A percentile compares a stretch with the other conserved stretches of the same genome.
phyloP scores from a whole-genome alignment of 1,284 basidiomycete genomes.

The Anthracocystis walkeri region DNA sequence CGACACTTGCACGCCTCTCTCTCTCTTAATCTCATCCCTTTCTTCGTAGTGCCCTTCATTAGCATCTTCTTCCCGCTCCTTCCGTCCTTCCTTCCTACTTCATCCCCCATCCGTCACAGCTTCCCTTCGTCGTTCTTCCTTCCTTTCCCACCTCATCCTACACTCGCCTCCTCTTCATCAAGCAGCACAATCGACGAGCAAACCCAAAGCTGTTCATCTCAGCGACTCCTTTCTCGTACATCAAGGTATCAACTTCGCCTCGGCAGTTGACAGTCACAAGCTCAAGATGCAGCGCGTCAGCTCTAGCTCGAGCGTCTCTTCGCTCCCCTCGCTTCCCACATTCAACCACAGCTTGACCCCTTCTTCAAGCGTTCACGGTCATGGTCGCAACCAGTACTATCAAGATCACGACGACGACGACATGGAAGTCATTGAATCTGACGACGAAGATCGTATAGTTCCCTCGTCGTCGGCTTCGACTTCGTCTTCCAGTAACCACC shows the following conservation, averaged over 20 bases:
- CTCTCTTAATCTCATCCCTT: constrained; percentile 9
- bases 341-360: constrained; percentile 26
- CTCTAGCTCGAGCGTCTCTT: constrained; percentile 23
- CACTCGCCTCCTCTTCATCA: neutral
- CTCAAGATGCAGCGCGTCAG: constrained; percentile 24
- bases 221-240: constrained; percentile 1
- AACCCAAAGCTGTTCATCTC: neutral
- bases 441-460: constrained; percentile 24
- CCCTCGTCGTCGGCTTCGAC: constrained; percentile 19
- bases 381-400: constrained; percentile 8
- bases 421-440: constrained; percentile 36
- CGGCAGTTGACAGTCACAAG: neutral
- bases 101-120: neutral
- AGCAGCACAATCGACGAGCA: neutral
- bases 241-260: neutral
- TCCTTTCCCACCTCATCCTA: constrained; percentile 3
- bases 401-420: constrained; percentile 22
- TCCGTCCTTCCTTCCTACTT: neutral
- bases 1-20: neutral
- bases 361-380: constrained; percentile 14
- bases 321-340: constrained; percentile 28
- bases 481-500: constrained; percentile 23
- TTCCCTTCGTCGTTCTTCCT: neutral
- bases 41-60: neutral
- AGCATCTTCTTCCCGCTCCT: neutral